Conservation (phyloP, 345 rosid genomes). For the Brassica nigra region DNA sequence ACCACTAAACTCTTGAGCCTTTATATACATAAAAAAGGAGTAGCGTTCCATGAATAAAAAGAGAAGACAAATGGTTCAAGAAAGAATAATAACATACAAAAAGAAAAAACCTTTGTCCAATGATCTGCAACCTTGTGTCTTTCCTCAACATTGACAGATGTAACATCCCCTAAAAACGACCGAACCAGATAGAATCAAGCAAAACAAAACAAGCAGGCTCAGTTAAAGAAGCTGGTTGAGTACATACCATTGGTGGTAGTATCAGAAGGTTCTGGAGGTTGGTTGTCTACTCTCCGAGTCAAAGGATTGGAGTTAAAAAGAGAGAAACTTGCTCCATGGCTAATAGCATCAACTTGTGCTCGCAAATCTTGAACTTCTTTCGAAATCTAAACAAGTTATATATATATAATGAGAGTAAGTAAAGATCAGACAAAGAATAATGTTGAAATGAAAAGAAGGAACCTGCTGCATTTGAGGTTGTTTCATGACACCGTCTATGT, state of each 20-base stretch:
- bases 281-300: constrained; percentile 65
- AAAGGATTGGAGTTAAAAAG: constrained; percentile 68
- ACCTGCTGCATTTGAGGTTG: constrained; percentile 96
- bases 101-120: constrained; percentile 46
- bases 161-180: constrained; percentile 28
- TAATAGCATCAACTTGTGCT: constrained; percentile 85
- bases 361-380: constrained; percentile 86
- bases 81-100: not conserved
- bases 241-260: constrained; percentile 48
- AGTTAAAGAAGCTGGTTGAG: not conserved
- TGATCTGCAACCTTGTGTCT: constrained; percentile 35
- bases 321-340: constrained; percentile 75
- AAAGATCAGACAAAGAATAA: not conserved
- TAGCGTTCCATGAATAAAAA: not conserved
- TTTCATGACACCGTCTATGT: constrained; percentile 74
- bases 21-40: not conserved
- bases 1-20: constrained; percentile 43
- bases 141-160: constrained; percentile 38
- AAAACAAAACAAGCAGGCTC: constrained; percentile 1
- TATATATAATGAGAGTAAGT: not conserved
- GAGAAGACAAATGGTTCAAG: not conserved
- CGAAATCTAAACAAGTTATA: constrained; percentile 54
- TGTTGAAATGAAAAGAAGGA: not conserved
- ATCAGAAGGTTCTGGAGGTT: constrained; percentile 41
- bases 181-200: constrained; percentile 15